Evolutionary conservation across 805 yeast genomes (phyloP).

Genomic region (Starmerella bacillaris): DNA sequence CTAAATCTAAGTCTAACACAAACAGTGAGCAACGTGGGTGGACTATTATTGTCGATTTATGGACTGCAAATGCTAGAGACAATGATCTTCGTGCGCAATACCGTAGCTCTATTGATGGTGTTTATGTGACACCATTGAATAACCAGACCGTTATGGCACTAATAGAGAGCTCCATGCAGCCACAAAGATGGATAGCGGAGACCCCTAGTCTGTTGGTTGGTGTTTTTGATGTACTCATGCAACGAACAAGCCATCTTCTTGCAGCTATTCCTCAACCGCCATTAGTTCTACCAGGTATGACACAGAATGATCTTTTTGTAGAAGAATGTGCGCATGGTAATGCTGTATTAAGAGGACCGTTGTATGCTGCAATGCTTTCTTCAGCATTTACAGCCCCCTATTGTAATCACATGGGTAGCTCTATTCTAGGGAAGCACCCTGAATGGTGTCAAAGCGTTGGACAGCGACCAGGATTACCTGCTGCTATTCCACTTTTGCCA

Average conservation of each 20-base stretch:
- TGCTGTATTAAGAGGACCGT: conserved; percentile 26
- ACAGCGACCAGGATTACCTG: neutral
- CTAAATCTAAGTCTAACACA: no score
- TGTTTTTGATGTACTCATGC: conserved; percentile 48
- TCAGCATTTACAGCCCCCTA: conserved; percentile 31
- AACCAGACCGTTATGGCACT: conserved; percentile 59
- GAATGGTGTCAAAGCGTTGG: conserved; percentile 13
- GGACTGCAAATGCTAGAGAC: conserved; percentile 87
- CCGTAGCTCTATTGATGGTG: conserved; percentile 31
- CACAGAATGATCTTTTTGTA: conserved; percentile 38
- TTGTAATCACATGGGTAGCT: conserved; percentile 10
- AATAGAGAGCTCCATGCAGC: conserved; percentile 40
- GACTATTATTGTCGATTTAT: conserved; percentile 70
- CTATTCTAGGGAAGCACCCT: conserved; percentile 19
- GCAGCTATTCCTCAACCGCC: conserved; percentile 24
- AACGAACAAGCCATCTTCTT: neutral
- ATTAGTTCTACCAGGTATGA: conserved; percentile 5
- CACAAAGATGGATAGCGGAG: conserved; percentile 58
- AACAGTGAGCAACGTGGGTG: conserved; percentile 44
- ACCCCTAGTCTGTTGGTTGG: conserved; percentile 55
- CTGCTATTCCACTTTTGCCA: neutral
- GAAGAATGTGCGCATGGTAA: conserved; percentile 34
- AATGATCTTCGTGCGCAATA: conserved; percentile 30
- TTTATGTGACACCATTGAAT: conserved; percentile 69
- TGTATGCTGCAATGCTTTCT: conserved; percentile 65